Evolutionary conservation across 345 rosid species (phyloP).

Genomic region (Combretum micranthum): DNA sequence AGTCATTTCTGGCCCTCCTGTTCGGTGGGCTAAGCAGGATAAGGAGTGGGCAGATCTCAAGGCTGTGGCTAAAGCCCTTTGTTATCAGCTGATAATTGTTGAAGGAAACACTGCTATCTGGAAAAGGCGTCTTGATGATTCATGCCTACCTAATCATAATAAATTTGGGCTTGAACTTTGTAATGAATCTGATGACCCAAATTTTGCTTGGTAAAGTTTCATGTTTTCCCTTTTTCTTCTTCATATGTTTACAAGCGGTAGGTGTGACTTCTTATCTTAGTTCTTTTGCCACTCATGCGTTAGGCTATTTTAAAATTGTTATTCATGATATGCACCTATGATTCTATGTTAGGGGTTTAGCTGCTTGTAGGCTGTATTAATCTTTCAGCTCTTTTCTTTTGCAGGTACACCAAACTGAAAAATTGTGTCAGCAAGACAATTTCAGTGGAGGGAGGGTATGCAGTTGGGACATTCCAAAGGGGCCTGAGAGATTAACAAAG

Average conservation of each 20-base stretch:
- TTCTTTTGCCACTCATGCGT: neutral
- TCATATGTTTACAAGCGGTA: slow-evolving; percentile 2
- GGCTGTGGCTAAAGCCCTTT: slow-evolving; percentile 79
- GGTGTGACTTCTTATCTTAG: no score
- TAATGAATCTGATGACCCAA: slow-evolving; percentile 59
- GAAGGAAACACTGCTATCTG: slow-evolving; percentile 96
- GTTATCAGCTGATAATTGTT: slow-evolving; percentile 80
- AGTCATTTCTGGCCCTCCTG: slow-evolving; percentile 98
- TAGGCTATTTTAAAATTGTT: neutral
- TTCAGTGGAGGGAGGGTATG: slow-evolving; percentile 55
- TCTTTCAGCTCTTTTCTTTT: neutral
- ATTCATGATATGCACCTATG: no score
- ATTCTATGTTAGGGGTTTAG: no score
- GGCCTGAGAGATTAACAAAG: slow-evolving; percentile 76
- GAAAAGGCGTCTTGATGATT: slow-evolving; percentile 79
- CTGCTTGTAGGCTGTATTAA: no score
- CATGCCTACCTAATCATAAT: slow-evolving; percentile 64
- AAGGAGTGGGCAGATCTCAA: slow-evolving; percentile 99
- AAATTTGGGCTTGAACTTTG: slow-evolving; percentile 74
- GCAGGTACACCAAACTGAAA: slow-evolving; percentile 79
- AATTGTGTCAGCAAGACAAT: slow-evolving; percentile 58
- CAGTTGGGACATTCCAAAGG: slow-evolving; percentile 59
- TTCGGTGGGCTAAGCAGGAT: slow-evolving; percentile 95
- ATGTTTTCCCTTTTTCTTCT: neutral
- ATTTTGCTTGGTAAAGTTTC: slow-evolving; percentile 60